Conservation (phyloP, 2,329 filamentous ascomycete genomes). For the Dryadomyces quercivorus region DNA sequence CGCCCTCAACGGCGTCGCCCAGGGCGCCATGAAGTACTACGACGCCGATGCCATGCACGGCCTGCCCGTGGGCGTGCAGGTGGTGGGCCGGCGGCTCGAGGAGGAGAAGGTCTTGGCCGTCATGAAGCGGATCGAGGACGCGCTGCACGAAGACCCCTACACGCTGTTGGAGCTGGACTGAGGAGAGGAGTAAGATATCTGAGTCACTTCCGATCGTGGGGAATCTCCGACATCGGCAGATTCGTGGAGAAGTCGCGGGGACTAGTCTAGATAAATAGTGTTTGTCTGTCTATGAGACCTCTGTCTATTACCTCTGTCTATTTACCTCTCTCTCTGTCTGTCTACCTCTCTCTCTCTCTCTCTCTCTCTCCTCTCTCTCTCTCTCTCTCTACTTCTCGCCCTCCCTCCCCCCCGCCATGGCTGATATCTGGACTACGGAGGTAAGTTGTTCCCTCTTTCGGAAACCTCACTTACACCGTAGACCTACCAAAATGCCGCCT, state of each 20-base stretch:
- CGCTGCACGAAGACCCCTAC: conserved; percentile 48
- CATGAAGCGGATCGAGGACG: conserved; percentile 69
- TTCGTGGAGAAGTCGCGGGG: too few relatives aligned
- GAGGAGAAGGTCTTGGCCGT: conserved; percentile 78
- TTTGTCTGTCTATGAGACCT: too few relatives aligned
- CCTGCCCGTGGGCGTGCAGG: conserved; percentile 73
- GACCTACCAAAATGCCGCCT: conserved; percentile 48
- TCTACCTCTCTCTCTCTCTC: neutral
- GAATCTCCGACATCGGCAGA: conserved; percentile 3
- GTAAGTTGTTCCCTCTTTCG: conserved; percentile 10
- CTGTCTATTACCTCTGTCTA: too few relatives aligned
- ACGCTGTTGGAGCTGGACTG: conserved; percentile 32
- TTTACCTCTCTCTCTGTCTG: too few relatives aligned
- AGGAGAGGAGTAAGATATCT: too few relatives aligned
- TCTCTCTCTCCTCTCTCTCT: neutral
- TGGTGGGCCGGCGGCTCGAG: conserved; percentile 67
- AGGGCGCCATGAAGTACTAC: conserved; percentile 77
- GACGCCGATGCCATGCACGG: conserved; percentile 75
- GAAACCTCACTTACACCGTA: conserved; percentile 14
- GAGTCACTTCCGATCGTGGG: too few relatives aligned
- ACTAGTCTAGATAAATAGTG: too few relatives aligned
- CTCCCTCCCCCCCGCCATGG: neutral
- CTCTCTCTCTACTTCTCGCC: neutral
- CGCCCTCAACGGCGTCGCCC: conserved; percentile 65
- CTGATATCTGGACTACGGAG: conserved; percentile 27